These are phyloP conservation scores for Halophytophthora polymorphica DNA, from an alignment of 352 stramenopile genomes.

Conservation along the genomic window DNA sequence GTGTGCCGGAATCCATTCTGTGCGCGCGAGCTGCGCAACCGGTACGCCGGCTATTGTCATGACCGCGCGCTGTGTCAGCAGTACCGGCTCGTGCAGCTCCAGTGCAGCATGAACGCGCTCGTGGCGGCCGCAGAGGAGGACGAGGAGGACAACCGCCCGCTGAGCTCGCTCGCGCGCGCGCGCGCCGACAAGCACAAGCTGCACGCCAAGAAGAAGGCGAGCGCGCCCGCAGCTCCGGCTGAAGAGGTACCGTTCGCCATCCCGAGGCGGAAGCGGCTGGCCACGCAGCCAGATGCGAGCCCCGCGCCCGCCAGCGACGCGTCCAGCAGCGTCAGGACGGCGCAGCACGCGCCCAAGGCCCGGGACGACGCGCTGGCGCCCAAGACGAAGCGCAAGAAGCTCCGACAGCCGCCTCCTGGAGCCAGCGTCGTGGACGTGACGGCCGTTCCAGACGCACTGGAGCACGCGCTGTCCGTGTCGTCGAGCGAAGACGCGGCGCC, in stretches of 20 bases:
- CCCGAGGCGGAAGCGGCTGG: conserved; percentile 19
- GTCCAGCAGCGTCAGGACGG: conserved; percentile 2
- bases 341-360: too few species aligned
- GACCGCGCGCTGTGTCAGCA: conserved; percentile 48
- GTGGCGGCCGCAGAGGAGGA: conserved; percentile 9
- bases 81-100: conserved; percentile 47
- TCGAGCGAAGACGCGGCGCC: neutral
- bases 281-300: neutral
- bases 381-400: neutral
- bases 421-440: neutral
- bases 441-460: neutral
- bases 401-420: neutral
- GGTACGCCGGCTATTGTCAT: conserved; percentile 42
- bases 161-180: conserved; percentile 1
- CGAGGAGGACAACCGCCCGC: conserved; percentile 13
- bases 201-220: conserved; percentile 4
- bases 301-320: neutral
- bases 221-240: neutral
- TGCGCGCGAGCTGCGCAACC: conserved; percentile 32
- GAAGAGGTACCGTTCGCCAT: conserved; percentile 27
- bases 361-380: too few species aligned
- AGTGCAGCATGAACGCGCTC: conserved; percentile 36
- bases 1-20: conserved; percentile 60
- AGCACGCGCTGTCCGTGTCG: neutral
- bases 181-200: conserved; percentile 9